Conservation (phyloP, 2,329 filamentous ascomycete genomes). For the Alternaria viburni region DNA sequence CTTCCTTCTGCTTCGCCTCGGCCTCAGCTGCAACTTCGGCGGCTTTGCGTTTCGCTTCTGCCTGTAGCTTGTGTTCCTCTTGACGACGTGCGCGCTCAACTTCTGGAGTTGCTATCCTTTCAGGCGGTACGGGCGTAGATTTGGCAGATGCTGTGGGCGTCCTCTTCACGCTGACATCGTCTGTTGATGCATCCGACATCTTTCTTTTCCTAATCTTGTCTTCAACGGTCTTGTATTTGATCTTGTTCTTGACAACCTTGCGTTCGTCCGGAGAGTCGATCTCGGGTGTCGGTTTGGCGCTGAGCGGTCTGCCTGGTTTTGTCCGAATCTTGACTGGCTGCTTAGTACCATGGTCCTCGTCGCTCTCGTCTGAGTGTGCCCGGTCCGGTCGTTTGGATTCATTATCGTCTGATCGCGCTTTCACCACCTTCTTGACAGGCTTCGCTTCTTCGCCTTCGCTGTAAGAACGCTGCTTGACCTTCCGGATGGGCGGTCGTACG, state of each 20-base stretch:
- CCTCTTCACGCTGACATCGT: slow-evolving; percentile 39
- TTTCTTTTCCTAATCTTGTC: slow-evolving; percentile 43
- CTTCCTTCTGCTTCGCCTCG: slow-evolving; percentile 35
- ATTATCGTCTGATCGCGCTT: slow-evolving; percentile 40
- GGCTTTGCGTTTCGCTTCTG: slow-evolving; percentile 34
- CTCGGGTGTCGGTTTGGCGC: slow-evolving; percentile 41
- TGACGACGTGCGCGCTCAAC: slow-evolving; percentile 42
- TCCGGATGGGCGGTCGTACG: slow-evolving; percentile 44
- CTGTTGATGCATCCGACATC: slow-evolving; percentile 39
- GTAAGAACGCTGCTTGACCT: slow-evolving; percentile 40
- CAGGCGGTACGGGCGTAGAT: slow-evolving; percentile 44
- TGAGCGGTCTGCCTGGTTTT: slow-evolving; percentile 32
- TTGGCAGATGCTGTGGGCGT: slow-evolving; percentile 44
- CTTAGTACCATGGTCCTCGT: slow-evolving; percentile 35
- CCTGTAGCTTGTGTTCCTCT: slow-evolving; percentile 41
- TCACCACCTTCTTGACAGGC: slow-evolving; percentile 40
- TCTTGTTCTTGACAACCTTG: slow-evolving; percentile 38
- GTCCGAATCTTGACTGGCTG: slow-evolving; percentile 34
- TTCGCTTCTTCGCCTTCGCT: slow-evolving; percentile 46
- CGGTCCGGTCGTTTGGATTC: slow-evolving; percentile 33
- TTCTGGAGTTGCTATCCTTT: slow-evolving; percentile 43
- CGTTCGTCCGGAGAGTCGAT: slow-evolving; percentile 45
- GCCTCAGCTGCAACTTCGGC: slow-evolving; percentile 29
- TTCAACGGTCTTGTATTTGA: slow-evolving; percentile 42
- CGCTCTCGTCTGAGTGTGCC: slow-evolving; percentile 39